These are phyloP conservation scores for Hypoxylon rickii DNA, from an alignment of 495 filamentous ascomycete genomes.

Conservation along the genomic window DNA sequence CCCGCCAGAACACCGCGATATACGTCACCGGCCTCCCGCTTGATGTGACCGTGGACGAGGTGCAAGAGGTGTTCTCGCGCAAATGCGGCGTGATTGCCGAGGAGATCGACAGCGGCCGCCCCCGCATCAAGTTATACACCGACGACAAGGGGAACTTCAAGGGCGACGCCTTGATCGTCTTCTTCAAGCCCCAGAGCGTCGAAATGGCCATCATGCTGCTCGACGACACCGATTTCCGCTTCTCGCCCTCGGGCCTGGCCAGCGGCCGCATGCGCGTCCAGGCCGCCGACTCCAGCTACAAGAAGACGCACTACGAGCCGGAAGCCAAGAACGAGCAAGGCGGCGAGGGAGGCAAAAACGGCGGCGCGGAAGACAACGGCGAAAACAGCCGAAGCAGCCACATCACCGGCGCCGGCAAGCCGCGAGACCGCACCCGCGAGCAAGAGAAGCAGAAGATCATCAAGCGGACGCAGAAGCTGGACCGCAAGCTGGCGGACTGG, in stretches of 20 bases:
- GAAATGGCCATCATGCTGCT: slow-evolving; percentile 86
- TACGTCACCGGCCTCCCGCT: slow-evolving; percentile 85
- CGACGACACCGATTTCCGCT: slow-evolving; percentile 85
- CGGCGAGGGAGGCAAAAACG: slow-evolving; percentile 32
- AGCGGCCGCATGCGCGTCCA: slow-evolving; percentile 77
- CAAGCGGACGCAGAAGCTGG: slow-evolving; percentile 82
- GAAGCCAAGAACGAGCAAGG: slow-evolving; percentile 20
- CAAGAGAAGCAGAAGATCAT: slow-evolving; percentile 86
- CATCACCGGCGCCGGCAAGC: slow-evolving; percentile 37
- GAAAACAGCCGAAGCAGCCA: slow-evolving; percentile 16
- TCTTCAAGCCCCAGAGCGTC: slow-evolving; percentile 91
- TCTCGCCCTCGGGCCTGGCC: slow-evolving; percentile 55
- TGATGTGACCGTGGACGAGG: slow-evolving; percentile 77
- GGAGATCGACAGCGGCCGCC: slow-evolving; percentile 81
- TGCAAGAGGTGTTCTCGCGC: slow-evolving; percentile 79
- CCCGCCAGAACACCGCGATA: slow-evolving; percentile 83
- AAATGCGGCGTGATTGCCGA: slow-evolving; percentile 92
- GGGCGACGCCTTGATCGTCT: slow-evolving; percentile 90
- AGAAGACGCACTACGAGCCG: slow-evolving; percentile 60
- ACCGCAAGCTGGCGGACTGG: slow-evolving; percentile 92
- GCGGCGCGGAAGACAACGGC: slow-evolving; percentile 41
- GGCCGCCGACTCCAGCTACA: slow-evolving; percentile 86
- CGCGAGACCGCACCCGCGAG: slow-evolving; percentile 54
- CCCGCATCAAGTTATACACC: slow-evolving; percentile 90
- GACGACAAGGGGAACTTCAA: slow-evolving; percentile 85